Evolutionary conservation across 164 flowering plant genomes (phyloP), one percentile per base, ranked within the genome.

Genomic region (Protea cynaroides): DNA sequence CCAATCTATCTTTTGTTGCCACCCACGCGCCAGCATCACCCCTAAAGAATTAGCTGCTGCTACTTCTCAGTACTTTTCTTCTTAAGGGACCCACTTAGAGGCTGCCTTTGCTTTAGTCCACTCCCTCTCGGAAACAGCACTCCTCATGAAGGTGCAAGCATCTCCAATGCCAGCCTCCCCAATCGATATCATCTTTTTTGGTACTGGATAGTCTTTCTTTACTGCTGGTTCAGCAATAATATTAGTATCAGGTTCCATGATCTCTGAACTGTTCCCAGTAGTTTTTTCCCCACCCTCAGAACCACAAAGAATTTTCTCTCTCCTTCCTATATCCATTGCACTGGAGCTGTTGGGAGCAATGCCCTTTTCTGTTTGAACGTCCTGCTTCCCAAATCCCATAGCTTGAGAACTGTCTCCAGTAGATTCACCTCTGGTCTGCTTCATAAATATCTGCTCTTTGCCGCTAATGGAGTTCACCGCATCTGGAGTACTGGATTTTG

Each of bases 141-240:
- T 81, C 63, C 87, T 84, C 88, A 84, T 82, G 72, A 92, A 92
- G 4, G 79, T 56, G 76, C 90, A 85, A 54, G 71, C 67, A 64
- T 83, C 86, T 25, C 75, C 79, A 17, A 71, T 58, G 12, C n/a
- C 58, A 40, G 63, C 56, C 22, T 60, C 68, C 25, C 7, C 64
- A 7, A 15, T 22, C 1, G 69, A 58, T 21, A 14, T 51, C 37
- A 14, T 51, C 37, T 67, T 69, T 44, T 54, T 73, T 62, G 46
- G 63, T 43, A 50, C 62, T 46, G 7, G 25, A 13, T 46, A n/a
- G 50, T n/a, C 36, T 57, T 64, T 62, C 56, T 59, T 77, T 49
- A 13, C 62, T 8, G 61, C 17, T 25, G 44, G 25, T 1, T 61
- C 25, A 15, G 43, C 24, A 23, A 13, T 6, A 10, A 15, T 25